Base-by-base conservation (phyloP, 495 filamentous ascomycete species). In the Pseudoneurospora amorphoporcata region DNA sequence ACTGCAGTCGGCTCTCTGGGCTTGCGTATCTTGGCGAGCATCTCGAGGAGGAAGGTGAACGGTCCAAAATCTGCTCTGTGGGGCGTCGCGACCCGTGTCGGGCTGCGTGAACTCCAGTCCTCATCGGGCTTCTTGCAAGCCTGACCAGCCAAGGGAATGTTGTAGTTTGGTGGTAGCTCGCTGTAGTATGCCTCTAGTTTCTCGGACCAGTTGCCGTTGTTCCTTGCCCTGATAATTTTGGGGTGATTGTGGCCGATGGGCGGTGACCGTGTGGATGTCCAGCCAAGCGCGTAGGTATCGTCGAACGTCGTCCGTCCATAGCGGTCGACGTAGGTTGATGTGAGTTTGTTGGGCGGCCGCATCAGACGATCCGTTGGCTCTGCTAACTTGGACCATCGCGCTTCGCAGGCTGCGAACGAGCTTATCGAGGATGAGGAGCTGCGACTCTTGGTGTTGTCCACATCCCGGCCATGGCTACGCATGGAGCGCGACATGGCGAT, bases 141-240 rank as follows among this genome's bases (percentile, higher is more conserved):
- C 14, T 32, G 53, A 8, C 83, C 82, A 37, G 83, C 84, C 1
- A 78, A 58, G 6, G 79, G 77, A 6, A 81, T 39, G 70, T 71
- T 69, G 16, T 71, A 40, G 7, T 70, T 29, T 12, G 70, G 70
- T 0, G 69, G 43, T 37, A 81, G 71, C 4, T 72, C 68, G 37
- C 39, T 6, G 38, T 77, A 82, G 72, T 81, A 82, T 3, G 1
- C 2, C 1, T 39, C 9, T 14, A 77, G 69, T 37, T 58, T 43
- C 1, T n/a, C 32, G 1, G 75, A 77, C 10, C n/a, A 61, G 19
- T 68, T 74, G 6, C 72, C 71, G 2, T 70, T 58, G 3, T 68
- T 39, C 3, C 6, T 29, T 2, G 77, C 80, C 8, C 72, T 69
- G 7, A 12, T 2, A n/a, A 80, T 74, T 39, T 76, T 78, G 4